A percentile compares a stretch with the other conserved stretches of the same genome.
Conservation (phyloP, 768 basidiomycete genomes). For the Leccinum truebloodii region DNA sequence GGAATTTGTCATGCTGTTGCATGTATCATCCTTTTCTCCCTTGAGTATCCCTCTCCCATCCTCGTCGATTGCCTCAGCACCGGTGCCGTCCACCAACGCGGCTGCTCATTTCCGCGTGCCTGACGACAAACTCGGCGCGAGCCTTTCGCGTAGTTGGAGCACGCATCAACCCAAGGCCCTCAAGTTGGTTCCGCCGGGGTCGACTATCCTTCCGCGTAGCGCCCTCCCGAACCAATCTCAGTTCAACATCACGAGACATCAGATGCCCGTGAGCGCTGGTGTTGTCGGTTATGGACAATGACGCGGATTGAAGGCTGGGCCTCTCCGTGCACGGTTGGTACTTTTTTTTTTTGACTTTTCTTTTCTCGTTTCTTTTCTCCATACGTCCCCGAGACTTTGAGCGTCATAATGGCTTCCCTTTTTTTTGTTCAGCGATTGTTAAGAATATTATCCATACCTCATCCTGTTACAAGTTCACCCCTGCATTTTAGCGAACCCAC, state of each 20-base stretch:
- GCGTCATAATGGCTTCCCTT: neutral
- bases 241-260: slow-evolving; percentile 42
- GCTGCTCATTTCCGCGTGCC: slow-evolving; percentile 21
- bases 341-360: neutral
- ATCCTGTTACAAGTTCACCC: slow-evolving; percentile 10
- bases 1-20: slow-evolving; percentile 83
- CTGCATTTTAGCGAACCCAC: slow-evolving; percentile 24
- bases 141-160: slow-evolving; percentile 61
- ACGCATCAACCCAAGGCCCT: slow-evolving; percentile 47
- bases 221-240: slow-evolving; percentile 50
- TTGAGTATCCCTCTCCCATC: slow-evolving; percentile 54
- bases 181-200: slow-evolving; percentile 36
- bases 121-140: slow-evolving; percentile 52
- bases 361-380: neutral
- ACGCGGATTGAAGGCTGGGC: slow-evolving; percentile 34
- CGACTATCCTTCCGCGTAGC: slow-evolving; percentile 48
- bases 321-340: slow-evolving; percentile 22
- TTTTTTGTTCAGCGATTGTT: slow-evolving; percentile 13
- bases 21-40: slow-evolving; percentile 80
- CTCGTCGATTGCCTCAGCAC: slow-evolving; percentile 53
- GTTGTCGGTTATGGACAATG: slow-evolving; percentile 15
- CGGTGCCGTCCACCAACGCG: slow-evolving; percentile 15
- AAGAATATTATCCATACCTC: slow-evolving; percentile 14
- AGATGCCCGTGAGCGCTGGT: slow-evolving; percentile 1
- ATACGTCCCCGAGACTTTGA: slow-evolving; percentile 1